phyloP scores from a whole-genome alignment of 2,329 filamentous ascomycete species.

The Hypoxylon sp. region DNA sequence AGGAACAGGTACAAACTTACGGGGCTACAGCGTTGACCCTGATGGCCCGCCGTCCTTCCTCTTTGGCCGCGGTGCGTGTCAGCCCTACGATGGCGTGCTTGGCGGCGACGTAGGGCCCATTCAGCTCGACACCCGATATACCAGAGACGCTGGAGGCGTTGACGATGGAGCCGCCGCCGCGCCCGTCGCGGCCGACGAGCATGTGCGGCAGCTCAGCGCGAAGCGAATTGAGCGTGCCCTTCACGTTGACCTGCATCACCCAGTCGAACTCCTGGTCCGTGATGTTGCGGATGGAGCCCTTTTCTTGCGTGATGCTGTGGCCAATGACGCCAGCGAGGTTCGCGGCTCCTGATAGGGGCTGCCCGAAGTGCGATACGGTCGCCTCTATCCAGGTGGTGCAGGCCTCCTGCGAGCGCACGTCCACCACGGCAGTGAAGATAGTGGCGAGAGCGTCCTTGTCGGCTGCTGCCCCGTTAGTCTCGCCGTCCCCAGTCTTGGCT shows the following conservation, averaged over 20 bases:
- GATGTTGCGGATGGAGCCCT: conserved; percentile 17
- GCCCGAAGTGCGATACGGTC: conserved; percentile 46
- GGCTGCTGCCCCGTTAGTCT: not conserved
- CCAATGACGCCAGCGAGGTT: conserved; percentile 52
- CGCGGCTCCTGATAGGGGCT: conserved; percentile 47
- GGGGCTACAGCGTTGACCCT: conserved; percentile 26
- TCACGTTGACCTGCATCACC: conserved; percentile 35
- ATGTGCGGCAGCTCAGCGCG: conserved; percentile 35
- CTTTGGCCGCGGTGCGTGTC: conserved; percentile 34
- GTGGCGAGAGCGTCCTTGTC: not conserved
- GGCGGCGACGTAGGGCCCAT: conserved; percentile 41
- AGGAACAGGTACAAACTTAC: conserved; percentile 1
- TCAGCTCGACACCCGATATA: conserved; percentile 50
- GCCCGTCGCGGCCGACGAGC: conserved; percentile 14
- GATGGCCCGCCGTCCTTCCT: conserved; percentile 32
- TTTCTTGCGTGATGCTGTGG: conserved; percentile 10
- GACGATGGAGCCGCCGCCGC: conserved; percentile 59
- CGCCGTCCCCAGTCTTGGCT: not conserved
- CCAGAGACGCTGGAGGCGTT: conserved; percentile 60
- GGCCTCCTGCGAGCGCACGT: conserved; percentile 46
- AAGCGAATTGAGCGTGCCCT: conserved; percentile 34
- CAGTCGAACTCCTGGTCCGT: conserved; percentile 31
- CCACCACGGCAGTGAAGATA: conserved; percentile 34
- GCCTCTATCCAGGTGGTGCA: conserved; percentile 48
- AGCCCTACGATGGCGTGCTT: conserved; percentile 38